Evolutionary conservation across 1,284 basidiomycete genomes (phyloP), one percentile per base, ranked within the genome.

Genomic region (Psilocybe mexicana): DNA sequence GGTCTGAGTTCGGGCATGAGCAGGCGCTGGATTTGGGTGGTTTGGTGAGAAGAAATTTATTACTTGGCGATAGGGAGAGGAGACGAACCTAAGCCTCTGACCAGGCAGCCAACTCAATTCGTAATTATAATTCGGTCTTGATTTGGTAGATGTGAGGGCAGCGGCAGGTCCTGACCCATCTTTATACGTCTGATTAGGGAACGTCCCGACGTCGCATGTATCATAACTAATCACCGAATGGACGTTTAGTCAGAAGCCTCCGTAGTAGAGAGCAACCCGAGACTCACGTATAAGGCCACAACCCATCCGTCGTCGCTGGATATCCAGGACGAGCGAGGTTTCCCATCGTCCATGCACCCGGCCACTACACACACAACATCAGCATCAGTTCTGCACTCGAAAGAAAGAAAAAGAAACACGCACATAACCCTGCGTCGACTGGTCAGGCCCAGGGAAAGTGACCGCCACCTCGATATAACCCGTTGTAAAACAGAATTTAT

Each of bases 261-360:
- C 4, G 8, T 8, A 1, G 30, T 33, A 33, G 8, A 35, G 4
- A 40, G 38, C 3, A 18, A 18, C 30, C 30, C 24, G 51, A 54
- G 11, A 52, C 71, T 50, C 52, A 79, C 71, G 66, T 74, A 68
- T 87, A 89, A 1, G 88, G 90, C 88, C 88, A 92, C 66, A 83
- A 79, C 6, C 92, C 94, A 55, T 95, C 91, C 2, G 89, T 88
- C 0, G 90, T 88, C 0, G 89, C 92, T 23, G 87, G 80, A 70
- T 93, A 79, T 2, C 93, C 94, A 0, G 93, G 86, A 52, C 94
- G 77, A 1, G 88, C 94, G 2, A 97, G 80, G 67, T 96, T 96
- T 2, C 94, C 94, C 90, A 97, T 92, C 5, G 90, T 92, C 94
- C 94, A 96, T 18, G 76, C 79, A 47, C 81, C 84, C 50, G 84